Base-by-base conservation (phyloP, 768 basidiomycete species). In the Suillus hirtellus region DNA sequence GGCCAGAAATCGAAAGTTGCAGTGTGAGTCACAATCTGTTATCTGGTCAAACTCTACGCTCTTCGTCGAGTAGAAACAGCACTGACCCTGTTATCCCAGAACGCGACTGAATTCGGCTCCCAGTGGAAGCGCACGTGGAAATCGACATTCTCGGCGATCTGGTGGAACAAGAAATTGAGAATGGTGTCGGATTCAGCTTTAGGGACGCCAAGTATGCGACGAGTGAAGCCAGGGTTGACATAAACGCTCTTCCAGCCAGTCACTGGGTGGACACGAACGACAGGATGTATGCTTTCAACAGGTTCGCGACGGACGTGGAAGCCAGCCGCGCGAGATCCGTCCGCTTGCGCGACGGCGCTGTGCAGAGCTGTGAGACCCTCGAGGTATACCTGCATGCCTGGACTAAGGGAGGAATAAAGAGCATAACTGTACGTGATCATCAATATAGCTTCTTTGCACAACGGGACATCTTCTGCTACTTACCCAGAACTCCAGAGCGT, bases 1-100 rank as follows among this genome's bases (percentile, higher is more conserved):
- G 89, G 89, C 86, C 85, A 93, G 74, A 91, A 92, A 74, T 94
- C 91, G 69, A 92, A 93, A 14, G 85, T 92, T 14, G 91, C 92
- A 21, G 87, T 85, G 68, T 95, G 93, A 15, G 83, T 90, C 46
- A 88, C 87, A 63, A 91, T 71, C 89, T 89, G 65, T 12, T 17
- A 40, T 50, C 44, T 15, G 53, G 65, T 62, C 24, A 34, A 53
- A n/a, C 58, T 52, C 34, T 8, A 12, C n/a, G 34, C 24, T 42
- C 52, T 47, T 56, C 15, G 5, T 27, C 2, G 37, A 21, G 12
- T 53, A 60, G n/a, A 60, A 46, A 15, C 14, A 21, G 47, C 9
- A 72, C 82, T 44, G 66, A 90, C 89, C 73, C 92, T 81, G 74
- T 93, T 93, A 70, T 94, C 91, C 92, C 93, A 94, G 72, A 93